phyloP scores from a whole-genome alignment of 2,329 filamentous ascomycete genomes.

The Aureobasidium sp. region DNA sequence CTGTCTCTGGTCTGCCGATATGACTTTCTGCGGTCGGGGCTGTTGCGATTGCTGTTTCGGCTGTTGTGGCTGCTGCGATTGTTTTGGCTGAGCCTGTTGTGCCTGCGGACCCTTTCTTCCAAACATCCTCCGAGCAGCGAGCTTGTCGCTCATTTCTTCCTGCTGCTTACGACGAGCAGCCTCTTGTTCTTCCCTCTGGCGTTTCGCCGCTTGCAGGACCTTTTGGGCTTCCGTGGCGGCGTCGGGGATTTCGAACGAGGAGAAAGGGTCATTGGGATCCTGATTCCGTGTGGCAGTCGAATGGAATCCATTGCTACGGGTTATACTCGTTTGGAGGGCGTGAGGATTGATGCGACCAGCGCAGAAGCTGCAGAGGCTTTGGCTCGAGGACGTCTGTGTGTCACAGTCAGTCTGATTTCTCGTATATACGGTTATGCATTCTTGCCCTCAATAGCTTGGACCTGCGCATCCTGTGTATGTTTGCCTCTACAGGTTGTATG shows the following conservation, averaged over 20 bases:
- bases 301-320: background rate
- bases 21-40: too few relatives aligned
- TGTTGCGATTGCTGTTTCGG: background rate
- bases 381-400: slow-evolving; percentile 12
- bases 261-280: background rate
- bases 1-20: background rate
- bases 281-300: background rate
- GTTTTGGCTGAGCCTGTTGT: background rate
- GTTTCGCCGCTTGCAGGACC: background rate
- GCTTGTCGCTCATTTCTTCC: background rate
- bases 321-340: background rate
- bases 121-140: background rate
- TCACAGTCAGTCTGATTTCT: background rate
- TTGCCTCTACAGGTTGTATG: background rate
- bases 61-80: background rate
- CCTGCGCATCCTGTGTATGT: background rate
- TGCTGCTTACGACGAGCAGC: background rate
- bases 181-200: background rate
- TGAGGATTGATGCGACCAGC: slow-evolving; percentile 2
- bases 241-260: background rate
- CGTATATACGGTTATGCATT: background rate
- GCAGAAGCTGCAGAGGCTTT: slow-evolving; percentile 14
- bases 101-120: background rate
- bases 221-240: background rate
- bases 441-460: slow-evolving; percentile 10